phyloP scores from a whole-genome alignment of 192 early-diverging fungal species.

The Coemansia sp. region DNA sequence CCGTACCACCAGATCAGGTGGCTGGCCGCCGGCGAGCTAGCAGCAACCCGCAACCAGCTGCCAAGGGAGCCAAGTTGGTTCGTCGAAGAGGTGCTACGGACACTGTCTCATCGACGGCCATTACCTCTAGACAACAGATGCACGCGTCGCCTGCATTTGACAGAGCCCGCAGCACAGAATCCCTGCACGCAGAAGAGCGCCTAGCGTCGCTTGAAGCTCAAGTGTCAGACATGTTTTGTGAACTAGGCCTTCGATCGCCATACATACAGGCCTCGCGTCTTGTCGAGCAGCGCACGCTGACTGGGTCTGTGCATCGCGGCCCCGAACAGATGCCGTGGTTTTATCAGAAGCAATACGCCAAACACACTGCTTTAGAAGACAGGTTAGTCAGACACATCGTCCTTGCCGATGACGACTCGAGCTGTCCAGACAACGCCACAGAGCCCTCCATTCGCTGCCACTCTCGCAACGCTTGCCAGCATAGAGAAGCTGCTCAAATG shows the following conservation, averaged over 20 bases:
- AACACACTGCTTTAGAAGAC: not conserved
- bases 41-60: conserved; percentile 7
- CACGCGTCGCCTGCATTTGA: not conserved
- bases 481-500: not conserved
- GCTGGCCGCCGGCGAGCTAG: conserved; percentile 13
- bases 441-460: not conserved
- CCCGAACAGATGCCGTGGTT: conserved; percentile 20
- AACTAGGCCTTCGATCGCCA: conserved; percentile 29
- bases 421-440: conserved; percentile 20
- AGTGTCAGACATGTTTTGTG: conserved; percentile 37
- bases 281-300: not conserved
- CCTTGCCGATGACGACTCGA: conserved; percentile 43
- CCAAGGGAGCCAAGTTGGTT: not conserved
- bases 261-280: conserved; percentile 5
- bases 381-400: conserved; percentile 13
- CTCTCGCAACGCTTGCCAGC: not conserved
- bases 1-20: not conserved
- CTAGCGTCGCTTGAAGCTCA: conserved; percentile 28
- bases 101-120: not conserved
- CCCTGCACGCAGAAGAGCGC: conserved; percentile 1
- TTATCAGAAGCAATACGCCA: conserved; percentile 6
- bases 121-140: not conserved
- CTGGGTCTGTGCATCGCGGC: not conserved
- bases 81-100: not conserved
- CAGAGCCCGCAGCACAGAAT: not conserved